Evolutionary conservation across 1,284 basidiomycete genomes (phyloP).

Genomic region (Irpex rosettiformis): DNA sequence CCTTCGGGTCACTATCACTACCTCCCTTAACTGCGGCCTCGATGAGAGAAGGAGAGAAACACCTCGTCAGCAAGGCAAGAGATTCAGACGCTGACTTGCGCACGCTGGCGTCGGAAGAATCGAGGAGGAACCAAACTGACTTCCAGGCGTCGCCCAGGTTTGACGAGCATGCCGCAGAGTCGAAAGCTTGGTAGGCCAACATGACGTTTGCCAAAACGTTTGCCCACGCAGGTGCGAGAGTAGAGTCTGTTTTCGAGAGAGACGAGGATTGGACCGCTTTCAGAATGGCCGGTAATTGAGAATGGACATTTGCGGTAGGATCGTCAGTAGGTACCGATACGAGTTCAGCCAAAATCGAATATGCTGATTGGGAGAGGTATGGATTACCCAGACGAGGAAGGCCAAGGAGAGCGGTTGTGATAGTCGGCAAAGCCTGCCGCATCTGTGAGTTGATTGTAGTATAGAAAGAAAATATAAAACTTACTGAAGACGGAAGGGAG

Average conservation of each 20-base stretch:
- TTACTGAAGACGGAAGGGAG: conserved; percentile 63
- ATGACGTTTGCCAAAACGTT: conserved; percentile 68
- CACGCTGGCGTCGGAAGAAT: conserved; percentile 51
- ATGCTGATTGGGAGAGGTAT: conserved; percentile 82
- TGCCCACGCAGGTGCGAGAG: conserved; percentile 71
- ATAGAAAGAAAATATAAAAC: conserved; percentile 23
- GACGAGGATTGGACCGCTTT: conserved; percentile 72
- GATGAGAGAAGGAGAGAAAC: conserved; percentile 66
- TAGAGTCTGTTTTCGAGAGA: conserved; percentile 62
- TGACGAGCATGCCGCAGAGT: conserved; percentile 43
- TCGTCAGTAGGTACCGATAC: conserved; percentile 54
- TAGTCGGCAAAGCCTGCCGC: conserved; percentile 61
- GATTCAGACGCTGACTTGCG: conserved; percentile 65
- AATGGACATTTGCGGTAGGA: conserved; percentile 42
- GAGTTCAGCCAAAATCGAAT: conserved; percentile 76
- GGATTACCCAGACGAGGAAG: conserved; percentile 82
- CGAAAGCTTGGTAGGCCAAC: conserved; percentile 51
- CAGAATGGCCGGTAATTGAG: conserved; percentile 67
- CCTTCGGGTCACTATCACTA: conserved; percentile 42
- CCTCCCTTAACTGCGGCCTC: conserved; percentile 45
- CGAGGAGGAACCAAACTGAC: conserved; percentile 71
- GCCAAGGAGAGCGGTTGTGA: conserved; percentile 69
- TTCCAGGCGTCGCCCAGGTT: conserved; percentile 75
- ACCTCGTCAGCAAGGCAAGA: conserved; percentile 61
- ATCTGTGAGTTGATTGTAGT: conserved; percentile 13